Base-by-base conservation (phyloP, 768 basidiomycete species). In the Boletus rufocinnamomeus region DNA sequence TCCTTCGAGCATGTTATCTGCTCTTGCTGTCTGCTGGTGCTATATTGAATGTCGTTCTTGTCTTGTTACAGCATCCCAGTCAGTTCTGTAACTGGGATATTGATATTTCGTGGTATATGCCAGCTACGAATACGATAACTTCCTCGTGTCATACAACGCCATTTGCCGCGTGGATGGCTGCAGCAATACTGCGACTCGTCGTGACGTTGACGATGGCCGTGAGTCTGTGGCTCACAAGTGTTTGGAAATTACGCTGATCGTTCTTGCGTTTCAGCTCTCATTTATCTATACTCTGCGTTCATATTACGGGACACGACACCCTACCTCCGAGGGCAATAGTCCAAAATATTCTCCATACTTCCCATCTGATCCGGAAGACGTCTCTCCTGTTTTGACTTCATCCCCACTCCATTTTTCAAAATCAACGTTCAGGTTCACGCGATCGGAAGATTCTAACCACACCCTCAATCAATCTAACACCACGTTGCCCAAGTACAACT, bases 51-150 rank as follows among this genome's bases (percentile, higher is more conserved):
- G 60, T 89, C 41, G 79, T 74, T 9, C 69, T 90, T 23, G 74
- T 85, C 41, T 76, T 79, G 43, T 51, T 79, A 25, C 88, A 86
- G 87, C 79, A 76, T 62, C 69, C 75, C 23, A 67, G 76, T 11
- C 50, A 75, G 2, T 79, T 83, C n/a, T 91, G 89, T 58, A 71
- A 74, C 46, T 77, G 87, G 74, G 85, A 88, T 60, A 74, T 89
- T 44, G 89, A 91, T 66, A 76, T 85, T 44, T 73, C 85, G 11
- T 91, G 89, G 89, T 79, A 82, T 6, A 75, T 77, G 14, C 73
- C 59, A 48, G 56, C 57, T 53, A 77, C 68, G 46, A 61, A 60
- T 48, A 54, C 70, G 50, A n/a, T 17, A 13, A 35, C 59, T 3
- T 54, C 59, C 11, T 49, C 57, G 6, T 74, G 73, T 49, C 55